These are phyloP conservation scores for Cercospora citrullina DNA, from an alignment of 2,329 filamentous ascomycete species.

Conservation along the genomic window DNA sequence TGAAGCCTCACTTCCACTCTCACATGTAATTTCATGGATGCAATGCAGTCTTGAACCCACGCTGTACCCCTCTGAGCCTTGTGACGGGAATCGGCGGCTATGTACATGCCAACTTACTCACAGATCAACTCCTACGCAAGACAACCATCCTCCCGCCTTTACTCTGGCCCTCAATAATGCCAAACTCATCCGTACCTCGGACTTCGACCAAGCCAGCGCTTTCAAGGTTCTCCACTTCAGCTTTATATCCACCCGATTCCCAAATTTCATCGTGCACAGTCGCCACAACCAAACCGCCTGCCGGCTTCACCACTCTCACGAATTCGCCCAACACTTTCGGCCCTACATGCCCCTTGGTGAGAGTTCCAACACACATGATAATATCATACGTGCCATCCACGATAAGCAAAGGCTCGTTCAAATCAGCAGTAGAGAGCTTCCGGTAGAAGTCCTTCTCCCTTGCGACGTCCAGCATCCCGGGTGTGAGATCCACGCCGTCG, in stretches of 20 bases:
- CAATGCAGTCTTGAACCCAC: neutral
- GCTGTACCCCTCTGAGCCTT: neutral
- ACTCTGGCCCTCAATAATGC: slow-evolving; percentile 17
- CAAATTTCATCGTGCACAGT: slow-evolving; percentile 26
- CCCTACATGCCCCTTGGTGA: slow-evolving; percentile 27
- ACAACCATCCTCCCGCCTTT: slow-evolving; percentile 24
- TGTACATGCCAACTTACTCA: neutral
- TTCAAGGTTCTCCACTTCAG: slow-evolving; percentile 13
- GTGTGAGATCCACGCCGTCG: slow-evolving; percentile 24
- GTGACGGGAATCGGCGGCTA: neutral
- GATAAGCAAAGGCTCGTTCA: slow-evolving; percentile 18
- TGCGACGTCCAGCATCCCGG: slow-evolving; percentile 20
- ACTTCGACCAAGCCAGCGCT: slow-evolving; percentile 16
- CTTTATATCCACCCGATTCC: slow-evolving; percentile 21
- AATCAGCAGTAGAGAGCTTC: slow-evolving; percentile 18
- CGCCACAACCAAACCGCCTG: slow-evolving; percentile 20
- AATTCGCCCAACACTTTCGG: slow-evolving; percentile 18
- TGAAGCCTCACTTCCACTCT: neutral
- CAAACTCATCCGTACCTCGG: slow-evolving; percentile 17
- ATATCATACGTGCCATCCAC: slow-evolving; percentile 21
- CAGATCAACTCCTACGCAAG: slow-evolving; percentile 14
- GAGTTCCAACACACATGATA: slow-evolving; percentile 23
- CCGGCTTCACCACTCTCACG: slow-evolving; percentile 16
- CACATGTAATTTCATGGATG: neutral
- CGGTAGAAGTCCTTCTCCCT: slow-evolving; percentile 15